Base-by-base conservation (phyloP, 108 stramenopile species). In the Pinguiococcus pyrenoidosus region DNA sequence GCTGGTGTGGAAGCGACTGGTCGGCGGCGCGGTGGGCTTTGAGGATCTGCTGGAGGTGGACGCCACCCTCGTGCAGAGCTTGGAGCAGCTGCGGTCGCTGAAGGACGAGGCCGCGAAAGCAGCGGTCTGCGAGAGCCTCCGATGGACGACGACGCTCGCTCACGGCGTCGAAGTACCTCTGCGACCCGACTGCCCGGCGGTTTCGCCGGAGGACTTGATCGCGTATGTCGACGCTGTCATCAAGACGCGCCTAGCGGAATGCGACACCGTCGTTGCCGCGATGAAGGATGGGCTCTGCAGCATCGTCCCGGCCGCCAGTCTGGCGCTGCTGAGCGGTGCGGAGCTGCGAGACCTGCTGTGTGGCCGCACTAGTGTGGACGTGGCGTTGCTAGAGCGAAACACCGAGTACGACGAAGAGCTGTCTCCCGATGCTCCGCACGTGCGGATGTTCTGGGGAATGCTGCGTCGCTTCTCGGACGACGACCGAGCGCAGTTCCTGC, bases 361-460 rank as follows among this genome's bases (percentile, higher is more conserved):
- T 30, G 30, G 7, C 4, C 4, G 30, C 30, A 6, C 6, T 6
- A 30, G 30, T 30, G 41, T 75, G 4, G 74, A 75, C 54, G 44
- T 75, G 32, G 64, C 50, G 41, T 46, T 69, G 9, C 62, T 73
- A 33, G 53, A 47, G 46, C 37, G 38, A 3, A 51, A 40, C 33
- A 72, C 62, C 14, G 63, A 59, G 28, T 75, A 72, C 54, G 69
- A 73, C 36, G 72, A 70, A 10, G 69, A 71, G 1, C 29, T 61
- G 6, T 34, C 49, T 0, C 51, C 51, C 1, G 36, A 34, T 8
- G 55, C 55, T 25, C 8, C 69, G 2, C 69, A 69, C 44, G 58
- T 76, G 32, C 22, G 38, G 0, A 27, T 39, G 21, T 76, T 76
- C 44, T 76, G 74, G 74, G 36, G 51, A 25, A 64, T 65, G 12